Percentiles rank a stretch among this genome's conserved stretches.
These are phyloP conservation scores for Pestalotiopsis sp. DNA, from an alignment of 2,329 filamentous ascomycete genomes.

Conservation along the genomic window DNA sequence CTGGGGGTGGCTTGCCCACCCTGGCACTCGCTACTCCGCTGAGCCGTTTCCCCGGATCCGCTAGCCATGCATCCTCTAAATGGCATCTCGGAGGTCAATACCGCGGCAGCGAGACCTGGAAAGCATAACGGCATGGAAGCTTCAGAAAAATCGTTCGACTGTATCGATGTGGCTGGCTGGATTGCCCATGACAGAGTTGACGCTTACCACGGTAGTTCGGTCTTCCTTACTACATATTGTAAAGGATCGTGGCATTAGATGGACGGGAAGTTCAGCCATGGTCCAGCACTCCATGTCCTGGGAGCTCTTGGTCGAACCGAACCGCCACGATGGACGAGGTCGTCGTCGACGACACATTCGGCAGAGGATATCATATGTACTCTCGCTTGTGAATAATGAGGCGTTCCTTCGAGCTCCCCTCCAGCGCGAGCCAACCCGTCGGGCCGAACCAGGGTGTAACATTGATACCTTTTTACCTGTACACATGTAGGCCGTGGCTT, in stretches of 20 bases:
- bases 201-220: background rate
- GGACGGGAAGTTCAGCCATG: background rate
- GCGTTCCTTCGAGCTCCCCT: background rate
- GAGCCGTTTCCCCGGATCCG: slow-evolving; percentile 10
- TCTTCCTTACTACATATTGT: background rate
- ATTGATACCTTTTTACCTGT: background rate
- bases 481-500: background rate
- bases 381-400: background rate
- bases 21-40: background rate
- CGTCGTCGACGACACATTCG: background rate
- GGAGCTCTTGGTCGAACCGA: background rate
- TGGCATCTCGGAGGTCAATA: background rate
- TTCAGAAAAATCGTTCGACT: background rate
- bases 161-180: background rate
- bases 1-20: background rate
- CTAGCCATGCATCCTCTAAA: background rate
- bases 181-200: background rate
- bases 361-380: background rate
- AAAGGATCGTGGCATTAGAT: background rate
- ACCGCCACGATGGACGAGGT: too few relatives aligned
- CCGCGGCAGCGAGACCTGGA: background rate
- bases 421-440: background rate
- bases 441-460: slow-evolving; percentile 1
- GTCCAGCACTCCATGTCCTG: background rate
- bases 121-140: background rate